Evolutionary conservation across 1,139 yeast genomes (phyloP).

Genomic region (Williopsis jadinii): DNA sequence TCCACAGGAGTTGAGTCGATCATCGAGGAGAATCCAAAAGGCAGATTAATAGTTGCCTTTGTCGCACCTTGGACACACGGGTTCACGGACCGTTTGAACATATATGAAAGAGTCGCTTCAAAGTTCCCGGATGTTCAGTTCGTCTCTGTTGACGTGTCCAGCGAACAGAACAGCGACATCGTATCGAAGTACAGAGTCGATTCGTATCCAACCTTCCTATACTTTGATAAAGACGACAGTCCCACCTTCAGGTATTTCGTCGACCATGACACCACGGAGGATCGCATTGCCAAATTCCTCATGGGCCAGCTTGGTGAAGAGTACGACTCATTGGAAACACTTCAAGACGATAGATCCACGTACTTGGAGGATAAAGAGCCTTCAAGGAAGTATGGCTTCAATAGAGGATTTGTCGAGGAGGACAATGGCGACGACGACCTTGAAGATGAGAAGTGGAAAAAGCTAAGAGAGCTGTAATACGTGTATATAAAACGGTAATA

Average conservation of each 20-base stretch:
- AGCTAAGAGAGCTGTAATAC: conserved; percentile 13
- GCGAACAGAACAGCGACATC: conserved; percentile 10
- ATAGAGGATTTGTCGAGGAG: conserved; percentile 2
- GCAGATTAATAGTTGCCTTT: conserved; percentile 12
- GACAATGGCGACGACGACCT: conserved; percentile 8
- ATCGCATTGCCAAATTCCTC: conserved; percentile 8
- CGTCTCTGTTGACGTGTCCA: conserved; percentile 13
- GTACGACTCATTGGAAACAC: conserved; percentile 8
- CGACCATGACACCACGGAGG: conserved; percentile 9
- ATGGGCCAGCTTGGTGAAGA: conserved; percentile 14
- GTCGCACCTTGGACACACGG: conserved; percentile 18
- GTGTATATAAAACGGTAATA: not conserved
- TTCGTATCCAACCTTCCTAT: conserved; percentile 15
- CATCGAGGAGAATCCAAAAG: conserved; percentile 2
- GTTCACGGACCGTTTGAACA: conserved; percentile 15
- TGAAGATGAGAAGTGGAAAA: conserved; percentile 13
- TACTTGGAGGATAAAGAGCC: conserved; percentile 4
- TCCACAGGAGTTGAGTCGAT: conserved; percentile 4
- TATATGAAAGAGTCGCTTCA: conserved; percentile 14
- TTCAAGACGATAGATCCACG: conserved; percentile 5
- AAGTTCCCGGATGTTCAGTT: conserved; percentile 10
- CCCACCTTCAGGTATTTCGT: conserved; percentile 7
- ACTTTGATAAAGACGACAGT: conserved; percentile 5
- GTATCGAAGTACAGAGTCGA: conserved; percentile 16
- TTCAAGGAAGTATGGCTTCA: conserved; percentile 6